Evolutionary conservation across 192 early-diverging fungal genomes (phyloP).

Genomic region (Coemansia sp.): DNA sequence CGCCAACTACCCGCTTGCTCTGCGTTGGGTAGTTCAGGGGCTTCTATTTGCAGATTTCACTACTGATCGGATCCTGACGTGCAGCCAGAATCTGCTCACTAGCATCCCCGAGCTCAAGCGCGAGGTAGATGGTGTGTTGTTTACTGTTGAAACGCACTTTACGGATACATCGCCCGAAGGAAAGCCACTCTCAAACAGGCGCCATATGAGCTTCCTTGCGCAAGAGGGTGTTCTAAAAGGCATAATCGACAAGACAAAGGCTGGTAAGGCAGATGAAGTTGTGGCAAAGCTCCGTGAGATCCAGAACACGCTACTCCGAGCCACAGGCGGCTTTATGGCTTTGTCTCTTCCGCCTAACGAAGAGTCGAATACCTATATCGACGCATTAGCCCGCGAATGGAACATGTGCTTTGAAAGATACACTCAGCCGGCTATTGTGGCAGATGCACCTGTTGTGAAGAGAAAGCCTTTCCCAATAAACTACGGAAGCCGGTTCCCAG

Average conservation of each 20-base stretch:
- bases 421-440: background rate
- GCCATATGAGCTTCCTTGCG: too few species aligned
- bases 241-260: too few species aligned
- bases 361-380: too few species aligned
- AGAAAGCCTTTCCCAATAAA: constrained; percentile 20
- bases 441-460: background rate
- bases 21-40: background rate
- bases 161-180: constrained; percentile 36
- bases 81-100: constrained; percentile 64
- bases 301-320: too few species aligned
- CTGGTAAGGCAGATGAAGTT: too few species aligned
- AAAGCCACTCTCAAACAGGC: constrained; percentile 57
- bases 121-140: constrained; percentile 42
- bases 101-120: too few species aligned
- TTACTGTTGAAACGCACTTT: constrained; percentile 53
- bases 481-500: too few species aligned
- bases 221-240: too few species aligned
- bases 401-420: too few species aligned
- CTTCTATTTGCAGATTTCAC: constrained; percentile 71
- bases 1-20: background rate
- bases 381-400: too few species aligned
- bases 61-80: constrained; percentile 66
- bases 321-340: too few species aligned
- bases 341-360: background rate
- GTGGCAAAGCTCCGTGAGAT: too few species aligned